Conservation (phyloP, 805 yeast genomes). For the Vanderwaltozyma tropicalis region DNA sequence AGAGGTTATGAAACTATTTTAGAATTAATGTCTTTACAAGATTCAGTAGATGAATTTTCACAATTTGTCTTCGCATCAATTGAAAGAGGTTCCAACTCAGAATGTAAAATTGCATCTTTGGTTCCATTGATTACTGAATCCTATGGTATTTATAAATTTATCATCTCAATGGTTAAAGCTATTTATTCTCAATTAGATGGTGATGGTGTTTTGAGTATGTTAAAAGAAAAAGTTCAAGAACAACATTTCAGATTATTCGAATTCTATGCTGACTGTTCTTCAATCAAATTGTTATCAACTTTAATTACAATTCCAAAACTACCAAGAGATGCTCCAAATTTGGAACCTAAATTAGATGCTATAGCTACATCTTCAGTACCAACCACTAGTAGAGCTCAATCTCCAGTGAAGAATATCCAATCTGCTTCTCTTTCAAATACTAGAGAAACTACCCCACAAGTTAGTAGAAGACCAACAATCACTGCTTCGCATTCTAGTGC, state of each 20-base stretch:
- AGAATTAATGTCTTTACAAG: conserved; percentile 80
- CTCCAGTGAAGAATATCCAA: background rate
- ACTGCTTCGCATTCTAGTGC: conserved; percentile 13
- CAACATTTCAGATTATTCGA: conserved; percentile 64
- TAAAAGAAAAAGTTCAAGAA: conserved; percentile 57
- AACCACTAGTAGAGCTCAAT: background rate
- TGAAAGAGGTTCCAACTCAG: conserved; percentile 42
- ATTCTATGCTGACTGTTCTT: conserved; percentile 83
- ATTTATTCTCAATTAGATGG: conserved; percentile 56
- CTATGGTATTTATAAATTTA: conserved; percentile 83
- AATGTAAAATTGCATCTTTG: conserved; percentile 75
- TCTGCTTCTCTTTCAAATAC: background rate
- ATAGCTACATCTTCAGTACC: background rate
- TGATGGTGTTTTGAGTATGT: conserved; percentile 66
- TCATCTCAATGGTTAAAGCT: conserved; percentile 84
- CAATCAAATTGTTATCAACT: conserved; percentile 69
- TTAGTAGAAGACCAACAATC: background rate
- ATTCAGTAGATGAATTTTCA: conserved; percentile 68
- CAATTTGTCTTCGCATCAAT: conserved; percentile 65
- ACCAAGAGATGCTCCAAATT: conserved; percentile 31
- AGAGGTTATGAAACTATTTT: conserved; percentile 87
- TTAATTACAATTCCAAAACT: conserved; percentile 43
- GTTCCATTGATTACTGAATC: conserved; percentile 88
- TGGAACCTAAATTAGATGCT: conserved; percentile 8
- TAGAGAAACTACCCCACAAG: background rate